These are phyloP conservation scores for Allium cepa DNA, from an alignment of 106 monocot species.

Conservation along the genomic window DNA sequence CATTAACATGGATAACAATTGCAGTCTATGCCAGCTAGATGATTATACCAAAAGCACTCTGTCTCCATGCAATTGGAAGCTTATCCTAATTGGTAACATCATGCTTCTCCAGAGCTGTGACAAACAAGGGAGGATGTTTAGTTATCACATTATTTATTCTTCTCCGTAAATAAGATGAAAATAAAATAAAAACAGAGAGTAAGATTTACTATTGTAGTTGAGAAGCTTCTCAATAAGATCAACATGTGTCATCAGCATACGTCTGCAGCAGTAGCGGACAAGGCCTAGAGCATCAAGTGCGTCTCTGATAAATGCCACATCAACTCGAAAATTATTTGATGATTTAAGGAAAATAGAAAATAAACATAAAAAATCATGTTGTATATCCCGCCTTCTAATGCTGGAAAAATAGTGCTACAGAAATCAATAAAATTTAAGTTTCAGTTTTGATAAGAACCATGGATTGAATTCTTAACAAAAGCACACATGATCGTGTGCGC, in stretches of 20 bases:
- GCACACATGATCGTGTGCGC: no score
- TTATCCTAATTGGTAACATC: background rate
- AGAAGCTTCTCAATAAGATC: constrained; percentile 98
- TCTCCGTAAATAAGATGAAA: background rate
- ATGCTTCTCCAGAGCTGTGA: constrained; percentile 19
- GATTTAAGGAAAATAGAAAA: no score
- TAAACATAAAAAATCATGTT: no score
- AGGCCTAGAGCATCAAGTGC: constrained; percentile 87
- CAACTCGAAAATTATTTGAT: no score
- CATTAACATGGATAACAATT: no score
- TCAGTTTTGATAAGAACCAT: no score
- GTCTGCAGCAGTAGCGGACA: constrained; percentile 83
- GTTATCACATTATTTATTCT: no score
- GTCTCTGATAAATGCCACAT: constrained; percentile 24
- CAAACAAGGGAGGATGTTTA: background rate
- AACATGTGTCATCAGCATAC: constrained; percentile 98
- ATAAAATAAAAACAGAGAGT: background rate
- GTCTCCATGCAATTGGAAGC: background rate
- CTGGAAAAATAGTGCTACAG: no score
- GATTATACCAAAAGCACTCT: background rate
- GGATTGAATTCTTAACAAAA: no score
- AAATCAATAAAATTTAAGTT: no score
- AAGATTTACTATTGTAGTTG: constrained; percentile 70
- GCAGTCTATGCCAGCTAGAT: no score
- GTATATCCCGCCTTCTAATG: no score